Base-by-base conservation (phyloP, 2,329 filamentous ascomycete genomes). In the Penicillium glabrum region DNA sequence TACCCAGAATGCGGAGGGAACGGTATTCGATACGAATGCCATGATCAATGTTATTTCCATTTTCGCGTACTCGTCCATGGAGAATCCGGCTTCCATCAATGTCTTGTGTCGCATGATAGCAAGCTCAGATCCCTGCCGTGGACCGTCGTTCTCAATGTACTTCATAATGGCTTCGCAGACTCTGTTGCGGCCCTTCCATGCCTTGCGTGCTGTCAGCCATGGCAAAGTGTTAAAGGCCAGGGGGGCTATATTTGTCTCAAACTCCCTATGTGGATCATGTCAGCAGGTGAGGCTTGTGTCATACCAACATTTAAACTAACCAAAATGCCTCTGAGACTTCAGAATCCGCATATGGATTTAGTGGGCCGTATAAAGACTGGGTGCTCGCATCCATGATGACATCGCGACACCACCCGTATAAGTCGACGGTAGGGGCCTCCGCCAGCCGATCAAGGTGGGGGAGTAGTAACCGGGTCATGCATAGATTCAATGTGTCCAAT, bases 1-100 rank as follows among this genome's bases (percentile, higher is more conserved):
- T 1, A 75, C 54, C 80, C 80, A 82, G 66, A 81, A 82, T 0
- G 67, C 63, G 0, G 77, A 72, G 0, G 77, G 76, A 4, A 73
- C 66, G 0, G 78, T 77, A 60, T 82, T 82, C 43, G 72, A 69
- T 1, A 79, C 64, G 23, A 77, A 58, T 0, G 67, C 79, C 7
- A 79, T 37, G 1, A 59, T 62, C 47, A 70, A 65, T 3, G 61
- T 41, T 6, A 62, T 60, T 53, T 76, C 72, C 3, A 65, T 56
- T n/a, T 64, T 59, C 0, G 66, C 68, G 46, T 67, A 63, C 16
- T 72, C 65, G 46, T 66, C 57, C 11, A 62, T 6, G 13, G 57
- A 29, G 2, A 64, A 26, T 0, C 67, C 69, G 0, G 48, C 58
- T 13, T 62, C 56, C 3, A 52, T 39, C 10, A 57, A 37, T 10